Base-by-base conservation (phyloP, 257 asterid species). In the Penstemon newberryi region DNA sequence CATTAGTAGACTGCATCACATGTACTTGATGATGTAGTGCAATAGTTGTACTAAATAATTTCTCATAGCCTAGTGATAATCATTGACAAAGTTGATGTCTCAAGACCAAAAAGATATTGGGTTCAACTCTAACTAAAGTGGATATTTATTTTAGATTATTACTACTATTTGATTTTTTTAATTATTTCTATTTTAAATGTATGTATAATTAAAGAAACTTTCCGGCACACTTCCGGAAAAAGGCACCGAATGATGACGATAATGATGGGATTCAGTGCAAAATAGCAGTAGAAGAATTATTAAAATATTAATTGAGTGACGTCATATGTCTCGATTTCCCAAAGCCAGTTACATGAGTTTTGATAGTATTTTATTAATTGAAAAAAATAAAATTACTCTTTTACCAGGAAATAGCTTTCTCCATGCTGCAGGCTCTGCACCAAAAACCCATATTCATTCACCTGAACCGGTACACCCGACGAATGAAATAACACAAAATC, bases 331-430 rank as follows among this genome's bases (percentile, higher is more conserved):
- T 52, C 80, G 64, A 69, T 69, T 78, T 70, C 79, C 81, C 73
- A 76, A 58, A 37, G 7, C 33, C 33, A 25, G 33, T 25, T 25
- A 25, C 33, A 25, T 25, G 33, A 25, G 11, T 38, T 39, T 56
- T 62, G 5, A 61, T 42, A 44, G 8, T 15, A 38, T 38, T 4
- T 8, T 12, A 49, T 50, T 61, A 49, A 47, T 5, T 9, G 40
- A 8, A 39, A 51, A 13, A 18, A 57, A 53, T 42, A 1, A 5
- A 15, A 51, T 41, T 4, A 45, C 39, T 37, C 4, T 15, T 36
- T 78, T 76, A 89, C 96, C 96, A 87, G 89, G 73, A 83, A 87
- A 72, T 89, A 89, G 85, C 88, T 84, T 72, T 90, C 89, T 4
- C 95, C 95, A 53, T 84, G 91, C 76, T 81, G 84, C 82, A 90